These are phyloP conservation scores for Beauveria sp. DNA, from an alignment of 2,329 filamentous ascomycete genomes.

Conservation along the genomic window DNA sequence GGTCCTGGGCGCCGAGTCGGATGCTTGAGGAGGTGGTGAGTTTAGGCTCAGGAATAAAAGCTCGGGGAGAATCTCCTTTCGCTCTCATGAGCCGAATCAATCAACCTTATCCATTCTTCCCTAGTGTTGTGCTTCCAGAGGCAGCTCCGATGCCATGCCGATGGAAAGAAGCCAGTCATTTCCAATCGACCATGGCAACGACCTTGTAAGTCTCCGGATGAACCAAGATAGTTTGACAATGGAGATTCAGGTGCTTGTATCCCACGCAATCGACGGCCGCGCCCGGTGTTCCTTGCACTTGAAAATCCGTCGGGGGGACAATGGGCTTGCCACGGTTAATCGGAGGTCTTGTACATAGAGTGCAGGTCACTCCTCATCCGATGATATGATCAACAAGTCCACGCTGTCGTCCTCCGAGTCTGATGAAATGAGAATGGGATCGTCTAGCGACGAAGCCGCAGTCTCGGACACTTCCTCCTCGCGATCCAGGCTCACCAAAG, in stretches of 20 bases:
- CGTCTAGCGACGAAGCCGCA: background rate
- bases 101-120: background rate
- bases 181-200: background rate
- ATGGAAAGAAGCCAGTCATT: background rate
- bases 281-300: no score
- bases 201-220: background rate
- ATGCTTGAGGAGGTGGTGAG: no score
- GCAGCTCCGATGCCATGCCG: background rate
- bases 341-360: background rate
- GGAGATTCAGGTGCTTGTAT: no score
- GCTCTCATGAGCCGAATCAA: background rate
- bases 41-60: no score
- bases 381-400: background rate
- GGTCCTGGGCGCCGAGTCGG: no score
- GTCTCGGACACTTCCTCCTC: background rate
- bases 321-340: no score
- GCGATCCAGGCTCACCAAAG: background rate
- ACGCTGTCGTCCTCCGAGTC: background rate
- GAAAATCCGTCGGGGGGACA: no score
- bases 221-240: background rate
- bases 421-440: conserved; percentile 2
- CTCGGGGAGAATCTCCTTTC: background rate
- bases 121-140: background rate
- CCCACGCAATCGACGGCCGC: no score
- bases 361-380: background rate